Percentiles rank a stretch among this genome's conserved stretches.
Conservation (phyloP, 192 early-diverging fungal species). For the Spizellomyces sp. region DNA sequence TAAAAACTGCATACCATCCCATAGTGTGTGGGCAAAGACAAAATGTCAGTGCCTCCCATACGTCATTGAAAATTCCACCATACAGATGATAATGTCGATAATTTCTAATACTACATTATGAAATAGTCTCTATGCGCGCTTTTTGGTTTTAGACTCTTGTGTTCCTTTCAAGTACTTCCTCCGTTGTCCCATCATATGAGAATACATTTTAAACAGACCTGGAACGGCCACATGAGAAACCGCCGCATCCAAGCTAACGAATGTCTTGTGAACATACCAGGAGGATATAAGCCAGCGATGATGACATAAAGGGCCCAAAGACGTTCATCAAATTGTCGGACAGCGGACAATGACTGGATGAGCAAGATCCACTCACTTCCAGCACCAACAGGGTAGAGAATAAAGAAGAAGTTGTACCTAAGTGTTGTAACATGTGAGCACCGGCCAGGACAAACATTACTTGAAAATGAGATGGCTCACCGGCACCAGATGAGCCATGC, state of each 20-base stretch:
- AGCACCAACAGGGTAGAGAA: conserved; percentile 91
- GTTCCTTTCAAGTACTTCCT: conserved; percentile 60
- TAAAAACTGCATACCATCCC: too few species aligned
- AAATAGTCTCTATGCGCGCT: too few species aligned
- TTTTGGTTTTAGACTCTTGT: too few species aligned
- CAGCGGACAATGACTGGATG: conserved; percentile 63
- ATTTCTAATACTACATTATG: too few species aligned
- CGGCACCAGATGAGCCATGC: conserved; percentile 62
- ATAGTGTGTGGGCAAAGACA: too few species aligned
- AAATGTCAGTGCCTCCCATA: too few species aligned
- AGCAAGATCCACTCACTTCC: conserved; percentile 77
- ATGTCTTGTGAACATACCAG: conserved; percentile 50
- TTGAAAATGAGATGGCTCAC: conserved; percentile 15
- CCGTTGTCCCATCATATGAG: conserved; percentile 91
- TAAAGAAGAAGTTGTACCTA: conserved; percentile 93
- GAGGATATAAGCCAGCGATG: conserved; percentile 70
- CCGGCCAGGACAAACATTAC: too few species aligned
- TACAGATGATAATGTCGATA: too few species aligned
- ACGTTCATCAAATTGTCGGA: conserved; percentile 26
- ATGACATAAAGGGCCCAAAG: conserved; percentile 65
- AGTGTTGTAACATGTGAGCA: conserved; percentile 8
- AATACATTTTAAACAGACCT: conserved; percentile 85
- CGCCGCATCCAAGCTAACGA: neutral
- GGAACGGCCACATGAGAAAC: conserved; percentile 10
- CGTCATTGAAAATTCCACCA: too few species aligned